Percentiles rank a stretch among this genome's conserved stretches.
Evolutionary conservation across 306 rosid species (phyloP).

Genomic region (Begonia fuchsioides): DNA sequence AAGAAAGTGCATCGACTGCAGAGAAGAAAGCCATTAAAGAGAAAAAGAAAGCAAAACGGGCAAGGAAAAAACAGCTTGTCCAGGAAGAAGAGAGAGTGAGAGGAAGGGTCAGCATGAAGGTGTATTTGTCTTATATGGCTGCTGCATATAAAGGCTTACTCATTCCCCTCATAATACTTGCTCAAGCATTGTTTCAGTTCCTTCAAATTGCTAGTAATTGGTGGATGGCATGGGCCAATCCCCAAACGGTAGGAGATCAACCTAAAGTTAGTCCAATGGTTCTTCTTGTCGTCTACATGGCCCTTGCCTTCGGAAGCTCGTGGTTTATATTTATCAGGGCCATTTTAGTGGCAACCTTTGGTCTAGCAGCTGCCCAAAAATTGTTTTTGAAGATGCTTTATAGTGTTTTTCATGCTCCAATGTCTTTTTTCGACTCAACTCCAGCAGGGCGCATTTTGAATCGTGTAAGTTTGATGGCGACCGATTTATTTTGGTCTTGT

Average conservation of each 20-base stretch:
- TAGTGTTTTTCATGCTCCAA: slow-evolving; percentile 72
- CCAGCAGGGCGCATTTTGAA: slow-evolving; percentile 94
- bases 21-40: slow-evolving; percentile 66
- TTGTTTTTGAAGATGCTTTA: slow-evolving; percentile 73
- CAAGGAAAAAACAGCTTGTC: slow-evolving; percentile 85
- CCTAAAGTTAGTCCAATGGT: slow-evolving; percentile 70
- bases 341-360: slow-evolving; percentile 82
- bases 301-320: slow-evolving; percentile 90
- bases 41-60: slow-evolving; percentile 82
- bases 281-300: slow-evolving; percentile 87
- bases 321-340: slow-evolving; percentile 80
- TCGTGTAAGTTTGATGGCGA: slow-evolving; percentile 42
- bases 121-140: slow-evolving; percentile 93
- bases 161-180: slow-evolving; percentile 77
- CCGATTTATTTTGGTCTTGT: background rate
- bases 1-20: slow-evolving; percentile 57
- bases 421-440: slow-evolving; percentile 95
- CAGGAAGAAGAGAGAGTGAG: slow-evolving; percentile 99
- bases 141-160: slow-evolving; percentile 87
- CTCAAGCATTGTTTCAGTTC: slow-evolving; percentile 84
- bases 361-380: slow-evolving; percentile 82
- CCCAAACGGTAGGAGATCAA: slow-evolving; percentile 85
- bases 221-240: slow-evolving; percentile 99
- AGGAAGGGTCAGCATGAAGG: slow-evolving; percentile 99
- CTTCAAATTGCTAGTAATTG: slow-evolving; percentile 99